phyloP scores from a whole-genome alignment of 306 rosid genomes.

The Ziziphus jujuba region DNA sequence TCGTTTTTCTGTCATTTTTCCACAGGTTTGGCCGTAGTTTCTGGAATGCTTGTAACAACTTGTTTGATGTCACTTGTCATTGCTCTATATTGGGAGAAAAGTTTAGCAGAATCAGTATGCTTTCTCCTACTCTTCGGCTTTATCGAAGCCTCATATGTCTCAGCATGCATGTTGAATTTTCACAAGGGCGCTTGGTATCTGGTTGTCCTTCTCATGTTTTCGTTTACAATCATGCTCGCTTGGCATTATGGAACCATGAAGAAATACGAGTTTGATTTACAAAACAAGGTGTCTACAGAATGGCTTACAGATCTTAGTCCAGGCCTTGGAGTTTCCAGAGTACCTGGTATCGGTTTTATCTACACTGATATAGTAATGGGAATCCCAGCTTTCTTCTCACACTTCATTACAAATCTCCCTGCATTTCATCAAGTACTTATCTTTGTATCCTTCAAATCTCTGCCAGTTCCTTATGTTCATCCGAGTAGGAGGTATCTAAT shows the following conservation, averaged over 20 bases:
- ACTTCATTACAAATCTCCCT: constrained; percentile 76
- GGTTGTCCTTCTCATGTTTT: constrained; percentile 48
- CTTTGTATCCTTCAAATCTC: constrained; percentile 74
- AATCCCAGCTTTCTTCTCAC: constrained; percentile 89
- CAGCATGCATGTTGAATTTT: constrained; percentile 62
- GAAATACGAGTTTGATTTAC: constrained; percentile 70
- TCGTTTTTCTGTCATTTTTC: neutral
- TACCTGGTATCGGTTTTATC: constrained; percentile 79
- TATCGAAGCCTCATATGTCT: constrained; percentile 59
- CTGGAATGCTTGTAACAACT: constrained; percentile 79
- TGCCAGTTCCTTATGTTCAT: constrained; percentile 57
- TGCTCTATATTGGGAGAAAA: constrained; percentile 78
- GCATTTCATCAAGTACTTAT: constrained; percentile 79
- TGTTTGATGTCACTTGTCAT: constrained; percentile 74
- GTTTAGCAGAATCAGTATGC: constrained; percentile 40
- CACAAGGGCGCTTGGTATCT: constrained; percentile 84
- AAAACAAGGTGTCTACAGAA: constrained; percentile 73
- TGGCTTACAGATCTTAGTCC: constrained; percentile 67
- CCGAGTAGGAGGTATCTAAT: constrained; percentile 64
- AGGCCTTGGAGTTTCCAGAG: constrained; percentile 68
- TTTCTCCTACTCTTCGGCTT: constrained; percentile 57
- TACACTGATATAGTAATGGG: constrained; percentile 69
- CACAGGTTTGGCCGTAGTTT: constrained; percentile 66
- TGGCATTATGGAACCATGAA: constrained; percentile 85
- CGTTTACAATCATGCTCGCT: constrained; percentile 65